These are phyloP conservation scores for Trichoderma hamatum DNA, from an alignment of 2,329 filamentous ascomycete genomes.

Conservation along the genomic window DNA sequence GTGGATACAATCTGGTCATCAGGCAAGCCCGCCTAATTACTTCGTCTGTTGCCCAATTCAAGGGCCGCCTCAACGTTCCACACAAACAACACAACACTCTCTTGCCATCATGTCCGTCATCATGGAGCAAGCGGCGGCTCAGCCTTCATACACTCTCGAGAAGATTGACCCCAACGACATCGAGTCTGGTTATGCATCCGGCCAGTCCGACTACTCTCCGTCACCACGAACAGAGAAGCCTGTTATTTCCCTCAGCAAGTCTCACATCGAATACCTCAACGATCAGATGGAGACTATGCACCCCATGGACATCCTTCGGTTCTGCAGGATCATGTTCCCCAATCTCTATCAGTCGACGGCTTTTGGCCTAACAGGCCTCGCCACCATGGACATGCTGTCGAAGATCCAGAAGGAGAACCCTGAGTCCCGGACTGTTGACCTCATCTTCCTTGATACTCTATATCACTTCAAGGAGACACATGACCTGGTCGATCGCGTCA, in stretches of 20 bases:
- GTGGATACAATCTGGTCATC: neutral
- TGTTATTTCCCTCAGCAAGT: slow-evolving; percentile 80
- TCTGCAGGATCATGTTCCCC: slow-evolving; percentile 89
- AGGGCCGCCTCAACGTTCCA: neutral
- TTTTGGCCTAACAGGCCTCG: slow-evolving; percentile 79
- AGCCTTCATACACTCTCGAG: slow-evolving; percentile 43
- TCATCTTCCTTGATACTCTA: slow-evolving; percentile 82
- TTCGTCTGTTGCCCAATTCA: neutral
- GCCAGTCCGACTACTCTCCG: slow-evolving; percentile 46
- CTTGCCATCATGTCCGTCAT: slow-evolving; percentile 38
- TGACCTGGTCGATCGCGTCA: slow-evolving; percentile 72
- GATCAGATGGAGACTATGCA: slow-evolving; percentile 83
- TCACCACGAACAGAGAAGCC: slow-evolving; percentile 50
- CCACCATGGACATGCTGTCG: slow-evolving; percentile 82
- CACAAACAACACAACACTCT: neutral
- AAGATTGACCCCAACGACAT: slow-evolving; percentile 51
- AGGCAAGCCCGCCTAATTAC: neutral
- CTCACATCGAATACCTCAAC: slow-evolving; percentile 90
- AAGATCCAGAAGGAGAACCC: slow-evolving; percentile 69
- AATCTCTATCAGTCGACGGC: slow-evolving; percentile 86
- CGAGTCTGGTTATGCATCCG: slow-evolving; percentile 86
- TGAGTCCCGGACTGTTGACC: slow-evolving; percentile 61
- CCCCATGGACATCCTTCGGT: slow-evolving; percentile 87
- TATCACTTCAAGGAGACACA: slow-evolving; percentile 82
- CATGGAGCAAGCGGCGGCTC: slow-evolving; percentile 46